Evolutionary conservation across 768 basidiomycete species (phyloP), one percentile per base, ranked within the genome.

Genomic region (Termitomyces sp.): DNA sequence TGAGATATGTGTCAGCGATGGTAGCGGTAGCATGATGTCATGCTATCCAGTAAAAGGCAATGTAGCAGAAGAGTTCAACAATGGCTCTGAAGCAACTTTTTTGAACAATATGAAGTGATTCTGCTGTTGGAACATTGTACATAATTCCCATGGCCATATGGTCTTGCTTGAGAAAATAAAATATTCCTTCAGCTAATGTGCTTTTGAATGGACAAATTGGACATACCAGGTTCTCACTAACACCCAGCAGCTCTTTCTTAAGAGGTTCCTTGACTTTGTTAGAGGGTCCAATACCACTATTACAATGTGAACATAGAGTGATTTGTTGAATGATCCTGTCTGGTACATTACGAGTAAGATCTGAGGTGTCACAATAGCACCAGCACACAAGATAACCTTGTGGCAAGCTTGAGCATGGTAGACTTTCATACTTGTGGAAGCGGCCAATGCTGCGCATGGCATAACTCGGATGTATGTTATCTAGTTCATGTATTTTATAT

Each of bases 91-190:
- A 67, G 1, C 76, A 74, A 13, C 66, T 65, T 16, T 51, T 63
- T 18, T 69, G 48, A 13, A 79, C 57, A 0, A 66, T 60, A 18
- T 68, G 63, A 2, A 79, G 56, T 44, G 74, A 73, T 51, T 79
- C 75, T 8, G 58, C 53, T 35, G 76, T 56, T 11, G 73, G 74
- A 20, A 71, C 65, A 42, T 71, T 67, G 62, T 70, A 79, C n/a
- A 68, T 66, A 7, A 76, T 58, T 2, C 75, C 58, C 65, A 15
- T 78, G 69, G 16, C 66, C 70, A 77, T 62, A 61, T 81, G 78
- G 63, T 79, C 79, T 74, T 78, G 73, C 73, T 74, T 36, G 5
- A 33, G 36, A 39, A 7, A 7, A 16, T 6, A 5, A 51, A 28
- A 42, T 33, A 7, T 13, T 7, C 3, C 8, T 12, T 49, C 32